phyloP scores from a whole-genome alignment of 2,329 filamentous ascomycete species.

The Fusarium pseudograminearum region DNA sequence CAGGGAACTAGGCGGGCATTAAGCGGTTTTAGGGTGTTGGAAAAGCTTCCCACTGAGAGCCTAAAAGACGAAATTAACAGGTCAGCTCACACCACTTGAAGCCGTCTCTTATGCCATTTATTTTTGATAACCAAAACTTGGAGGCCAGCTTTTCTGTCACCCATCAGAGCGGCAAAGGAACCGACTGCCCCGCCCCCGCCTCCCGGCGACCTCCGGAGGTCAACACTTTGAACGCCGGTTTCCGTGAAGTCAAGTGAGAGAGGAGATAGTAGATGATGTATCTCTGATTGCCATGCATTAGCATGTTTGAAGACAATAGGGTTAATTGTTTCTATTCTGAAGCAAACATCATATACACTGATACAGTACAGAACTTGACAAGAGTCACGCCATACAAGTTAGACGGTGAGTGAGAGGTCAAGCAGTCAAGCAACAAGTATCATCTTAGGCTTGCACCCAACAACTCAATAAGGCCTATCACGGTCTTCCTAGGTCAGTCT shows the following conservation, averaged over 20 bases:
- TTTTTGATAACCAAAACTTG: neutral
- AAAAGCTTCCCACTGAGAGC: neutral
- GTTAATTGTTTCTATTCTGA: neutral
- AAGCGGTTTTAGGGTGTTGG: constrained; percentile 14
- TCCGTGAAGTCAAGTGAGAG: constrained; percentile 14
- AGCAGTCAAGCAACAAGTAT: neutral
- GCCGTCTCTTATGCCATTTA: neutral
- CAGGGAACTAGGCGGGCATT: constrained; percentile 27
- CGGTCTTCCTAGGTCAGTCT: constrained; percentile 3
- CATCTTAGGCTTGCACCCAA: neutral
- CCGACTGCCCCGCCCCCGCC: constrained; percentile 41
- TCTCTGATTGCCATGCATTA: neutral
- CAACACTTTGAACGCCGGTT: constrained; percentile 19
- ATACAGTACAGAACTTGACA: neutral
- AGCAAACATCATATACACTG: neutral
- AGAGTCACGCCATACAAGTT: neutral
- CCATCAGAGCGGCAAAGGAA: constrained; percentile 28
- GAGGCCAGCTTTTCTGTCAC: neutral
- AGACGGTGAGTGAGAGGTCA: constrained; percentile 4
- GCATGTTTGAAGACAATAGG: constrained; percentile 4
- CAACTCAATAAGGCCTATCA: constrained; percentile 6
- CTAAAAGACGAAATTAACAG: neutral
- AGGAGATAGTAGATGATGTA: neutral
- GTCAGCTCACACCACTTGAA: neutral
- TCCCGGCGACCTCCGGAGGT: constrained; percentile 46